A percentile compares a stretch with the other conserved stretches of the same genome.
These are phyloP conservation scores for Aaosphaeria pasadenensis DNA, from an alignment of 2,329 filamentous ascomycete species.

Conservation along the genomic window DNA sequence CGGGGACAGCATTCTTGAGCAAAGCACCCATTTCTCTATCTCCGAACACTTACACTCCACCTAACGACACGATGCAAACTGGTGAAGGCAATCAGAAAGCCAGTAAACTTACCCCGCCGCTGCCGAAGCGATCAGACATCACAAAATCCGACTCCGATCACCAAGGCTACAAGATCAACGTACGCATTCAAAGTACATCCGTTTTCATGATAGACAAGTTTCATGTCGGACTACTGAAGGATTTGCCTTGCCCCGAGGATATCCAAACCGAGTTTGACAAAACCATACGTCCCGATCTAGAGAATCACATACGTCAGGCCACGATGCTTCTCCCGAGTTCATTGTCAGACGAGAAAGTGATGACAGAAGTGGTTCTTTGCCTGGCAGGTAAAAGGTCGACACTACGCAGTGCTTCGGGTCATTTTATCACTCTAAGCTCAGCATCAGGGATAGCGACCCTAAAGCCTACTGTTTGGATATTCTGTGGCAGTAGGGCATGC, in stretches of 20 bases:
- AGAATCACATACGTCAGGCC: conserved; percentile 1
- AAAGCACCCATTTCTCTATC: too few relatives aligned
- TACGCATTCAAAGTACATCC: too few relatives aligned
- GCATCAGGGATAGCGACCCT: background rate
- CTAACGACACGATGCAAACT: too few relatives aligned
- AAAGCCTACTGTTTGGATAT: conserved; percentile 8
- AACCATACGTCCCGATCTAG: conserved; percentile 1
- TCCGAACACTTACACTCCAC: too few relatives aligned
- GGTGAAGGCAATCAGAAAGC: too few relatives aligned
- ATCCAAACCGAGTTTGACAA: conserved; percentile 3
- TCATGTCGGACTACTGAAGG: conserved; percentile 4
- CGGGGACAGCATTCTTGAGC: too few relatives aligned
- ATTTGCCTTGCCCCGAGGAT: conserved; percentile 4
- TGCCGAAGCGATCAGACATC: too few relatives aligned
- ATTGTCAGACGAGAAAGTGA: conserved; percentile 1
- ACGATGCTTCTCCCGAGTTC: conserved; percentile 2
- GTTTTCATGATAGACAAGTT: background rate
- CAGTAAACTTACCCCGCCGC: too few relatives aligned
- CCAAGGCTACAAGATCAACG: too few relatives aligned
- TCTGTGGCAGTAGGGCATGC: conserved; percentile 7
- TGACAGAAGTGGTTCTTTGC: conserved; percentile 6
- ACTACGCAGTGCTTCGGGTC: background rate
- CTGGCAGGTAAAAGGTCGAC: conserved; percentile 6
- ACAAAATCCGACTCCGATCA: too few relatives aligned
- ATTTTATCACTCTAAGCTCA: too few relatives aligned